These are phyloP conservation scores for Candida xiaguanensis DNA, from an alignment of 805 yeast species.

Conservation along the genomic window DNA sequence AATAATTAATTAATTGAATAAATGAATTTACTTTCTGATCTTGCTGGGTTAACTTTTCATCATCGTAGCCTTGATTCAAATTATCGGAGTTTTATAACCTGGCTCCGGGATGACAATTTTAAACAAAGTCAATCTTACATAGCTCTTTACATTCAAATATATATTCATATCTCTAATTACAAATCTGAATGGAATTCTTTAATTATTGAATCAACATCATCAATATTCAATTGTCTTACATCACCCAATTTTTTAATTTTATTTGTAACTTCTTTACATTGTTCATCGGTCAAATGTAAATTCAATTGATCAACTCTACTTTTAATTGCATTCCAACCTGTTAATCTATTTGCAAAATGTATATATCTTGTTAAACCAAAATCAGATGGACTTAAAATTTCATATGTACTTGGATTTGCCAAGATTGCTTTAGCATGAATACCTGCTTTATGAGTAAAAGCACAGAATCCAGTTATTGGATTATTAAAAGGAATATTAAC, in stretches of 20 bases:
- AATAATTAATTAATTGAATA: neutral
- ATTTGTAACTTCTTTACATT: slow-evolving; percentile 89
- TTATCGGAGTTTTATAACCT: too few relatives aligned
- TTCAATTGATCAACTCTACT: slow-evolving; percentile 96
- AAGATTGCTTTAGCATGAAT: slow-evolving; percentile 98
- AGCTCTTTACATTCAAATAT: neutral
- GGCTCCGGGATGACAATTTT: too few relatives aligned
- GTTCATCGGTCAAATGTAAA: slow-evolving; percentile 83
- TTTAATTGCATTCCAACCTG: slow-evolving; percentile 99
- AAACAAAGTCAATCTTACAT: too few relatives aligned
- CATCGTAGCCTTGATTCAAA: too few relatives aligned
- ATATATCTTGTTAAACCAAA: slow-evolving; percentile 95
- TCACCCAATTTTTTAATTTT: slow-evolving; percentile 95
- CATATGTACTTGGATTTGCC: slow-evolving; percentile 98
- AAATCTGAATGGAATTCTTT: slow-evolving; percentile 82
- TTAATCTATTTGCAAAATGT: slow-evolving; percentile 95
- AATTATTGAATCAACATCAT: slow-evolving; percentile 95
- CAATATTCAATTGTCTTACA: slow-evolving; percentile 88
- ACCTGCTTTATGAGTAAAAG: slow-evolving; percentile 99
- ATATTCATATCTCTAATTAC: neutral
- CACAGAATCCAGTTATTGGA: slow-evolving; percentile 99
- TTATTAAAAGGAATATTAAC: slow-evolving; percentile 97
- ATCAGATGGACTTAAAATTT: slow-evolving; percentile 90
- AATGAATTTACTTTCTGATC: neutral
- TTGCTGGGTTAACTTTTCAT: too few relatives aligned